Percentiles rank a stretch among this genome's conserved stretches.
Conservation (phyloP, 306 rosid species). For the Lupinus albus region DNA sequence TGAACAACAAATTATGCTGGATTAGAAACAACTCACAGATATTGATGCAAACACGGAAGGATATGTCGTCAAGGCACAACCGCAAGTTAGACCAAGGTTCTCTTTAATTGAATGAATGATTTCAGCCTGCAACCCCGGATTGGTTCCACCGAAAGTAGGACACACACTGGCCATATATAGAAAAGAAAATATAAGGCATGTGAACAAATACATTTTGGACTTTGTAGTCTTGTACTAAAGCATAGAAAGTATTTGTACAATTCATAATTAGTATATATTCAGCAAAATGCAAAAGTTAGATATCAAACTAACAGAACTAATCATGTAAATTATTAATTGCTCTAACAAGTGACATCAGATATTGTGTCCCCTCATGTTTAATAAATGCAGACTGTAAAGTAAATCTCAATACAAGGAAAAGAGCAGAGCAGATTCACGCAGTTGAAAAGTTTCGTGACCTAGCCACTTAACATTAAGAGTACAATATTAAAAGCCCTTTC, state of each 20-base stretch:
- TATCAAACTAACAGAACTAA: background rate
- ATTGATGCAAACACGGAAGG: conserved; percentile 91
- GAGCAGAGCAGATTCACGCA: background rate
- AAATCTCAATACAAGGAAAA: conserved; percentile 3
- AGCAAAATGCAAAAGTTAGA: background rate
- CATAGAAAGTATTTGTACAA: conserved; percentile 14
- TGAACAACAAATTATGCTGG: conserved; percentile 25
- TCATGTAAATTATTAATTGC: background rate
- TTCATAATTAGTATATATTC: background rate
- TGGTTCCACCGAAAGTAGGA: conserved; percentile 96
- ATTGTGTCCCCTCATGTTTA: background rate
- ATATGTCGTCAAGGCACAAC: conserved; percentile 69
- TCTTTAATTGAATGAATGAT: conserved; percentile 84
- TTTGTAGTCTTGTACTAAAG: background rate
- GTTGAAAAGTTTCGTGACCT: conserved; percentile 5
- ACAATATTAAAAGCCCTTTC: background rate
- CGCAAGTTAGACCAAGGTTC: conserved; percentile 73
- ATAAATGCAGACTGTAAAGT: background rate
- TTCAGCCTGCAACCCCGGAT: conserved; percentile 87
- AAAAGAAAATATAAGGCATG: conserved; percentile 29
- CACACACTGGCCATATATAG: conserved; percentile 60
- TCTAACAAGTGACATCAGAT: background rate
- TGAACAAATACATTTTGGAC: background rate
- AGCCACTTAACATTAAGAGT: background rate
- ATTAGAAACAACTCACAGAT: conserved; percentile 65